These are phyloP conservation scores for Chlamydomonas reinhardtii DNA, from an alignment of 163 green algal genomes.

Conservation along the genomic window DNA sequence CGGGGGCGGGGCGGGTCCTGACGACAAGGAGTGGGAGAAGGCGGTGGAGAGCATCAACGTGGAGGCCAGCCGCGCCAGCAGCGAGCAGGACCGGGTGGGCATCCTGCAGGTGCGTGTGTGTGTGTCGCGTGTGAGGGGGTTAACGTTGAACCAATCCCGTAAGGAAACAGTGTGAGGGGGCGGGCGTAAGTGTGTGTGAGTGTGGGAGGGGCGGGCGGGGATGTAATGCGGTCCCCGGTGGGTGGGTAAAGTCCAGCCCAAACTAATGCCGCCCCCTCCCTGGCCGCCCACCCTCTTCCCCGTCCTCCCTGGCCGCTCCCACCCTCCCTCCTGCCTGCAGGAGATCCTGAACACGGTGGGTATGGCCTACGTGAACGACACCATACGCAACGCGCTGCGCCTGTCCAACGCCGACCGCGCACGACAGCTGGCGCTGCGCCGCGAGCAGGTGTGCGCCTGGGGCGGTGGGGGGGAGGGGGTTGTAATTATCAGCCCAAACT, in stretches of 20 bases:
- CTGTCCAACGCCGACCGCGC: conserved; percentile 19
- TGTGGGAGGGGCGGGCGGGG: too few species aligned
- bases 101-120: conserved; percentile 22
- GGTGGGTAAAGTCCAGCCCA: too few species aligned
- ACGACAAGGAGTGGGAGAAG: conserved; percentile 10
- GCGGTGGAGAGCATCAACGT: conserved; percentile 19
- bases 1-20: background rate
- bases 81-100: conserved; percentile 23
- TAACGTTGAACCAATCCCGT: too few species aligned
- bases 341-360: conserved; percentile 26
- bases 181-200: background rate
- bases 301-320: background rate
- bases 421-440: conserved; percentile 23
- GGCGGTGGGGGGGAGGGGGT: too few species aligned
- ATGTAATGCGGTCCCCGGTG: too few species aligned
- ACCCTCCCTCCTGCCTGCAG: background rate
- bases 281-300: too few species aligned
- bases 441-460: background rate
- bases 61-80: background rate
- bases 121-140: background rate
- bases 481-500: too few species aligned
- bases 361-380: conserved; percentile 1
- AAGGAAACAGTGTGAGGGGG: too few species aligned
- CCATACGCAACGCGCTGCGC: conserved; percentile 7
- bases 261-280: too few species aligned